Base-by-base conservation (phyloP, 164 flowering plant genomes). In the Nymphaea colorata region DNA sequence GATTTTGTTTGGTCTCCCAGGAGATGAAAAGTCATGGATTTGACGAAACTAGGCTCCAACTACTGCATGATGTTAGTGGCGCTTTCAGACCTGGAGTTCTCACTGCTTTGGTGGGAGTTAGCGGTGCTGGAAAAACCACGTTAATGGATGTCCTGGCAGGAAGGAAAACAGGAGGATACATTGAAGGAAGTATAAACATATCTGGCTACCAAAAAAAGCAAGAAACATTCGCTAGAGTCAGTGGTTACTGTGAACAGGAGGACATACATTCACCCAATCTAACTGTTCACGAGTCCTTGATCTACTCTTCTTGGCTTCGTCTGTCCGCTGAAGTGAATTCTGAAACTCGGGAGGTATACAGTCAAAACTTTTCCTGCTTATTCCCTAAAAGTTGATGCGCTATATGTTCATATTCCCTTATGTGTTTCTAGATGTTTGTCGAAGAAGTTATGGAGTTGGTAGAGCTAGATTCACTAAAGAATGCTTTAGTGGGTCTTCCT, bases 381-480 rank as follows among this genome's bases (percentile, higher is more conserved):
- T 42, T 8, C 3, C 4, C 3, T 42, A 7, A 36, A 16, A 41
- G 18, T 45, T 15, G 25, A 15, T n/a, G 6, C 42, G 7, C 5
- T 6, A 43, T 11, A 41, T 25, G 7, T 57, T 6, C n/a, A 36
- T 57, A 10, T 16, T 18, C 7, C 0, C 36, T 12, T 18, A 65
- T 42, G 6, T 61, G n/a, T 47, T 17, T 74, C 72, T 76, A 94
- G 98, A 77, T 79, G 68, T 94, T 94, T 81, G 96, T 90, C 42
- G 84, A 84, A 64, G 88, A 91, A 73, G 98, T 94, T 66, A 91
- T 90, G 95, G 91, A 88, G 41, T 73, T 94, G 18, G 97, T 94
- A 4, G 98, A 94, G 79, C 81, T 94, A 18, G 80, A 82, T 45
- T 80, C 71, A 69, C 86, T 94, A 16, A 87, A 80, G 76, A 89